Base-by-base conservation (phyloP, 1,284 basidiomycete species). In the Tausonia pullulans region DNA sequence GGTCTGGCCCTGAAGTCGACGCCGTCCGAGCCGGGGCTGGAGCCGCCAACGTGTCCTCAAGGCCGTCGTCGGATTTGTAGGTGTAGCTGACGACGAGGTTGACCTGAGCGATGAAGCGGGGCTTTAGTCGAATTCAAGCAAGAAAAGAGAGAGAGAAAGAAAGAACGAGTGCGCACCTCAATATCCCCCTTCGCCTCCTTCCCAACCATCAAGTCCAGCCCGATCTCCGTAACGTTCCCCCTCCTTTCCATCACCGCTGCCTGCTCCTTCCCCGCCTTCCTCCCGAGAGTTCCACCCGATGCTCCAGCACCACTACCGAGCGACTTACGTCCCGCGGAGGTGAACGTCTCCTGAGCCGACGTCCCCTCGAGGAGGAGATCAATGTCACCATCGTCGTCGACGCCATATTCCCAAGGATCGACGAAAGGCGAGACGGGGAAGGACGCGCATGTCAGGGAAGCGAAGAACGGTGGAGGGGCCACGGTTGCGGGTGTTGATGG, bases 191-290 rank as follows among this genome's bases (percentile, higher is more conserved):
- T 74, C 49, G 73, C 65, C 27, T 68, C 68, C 51, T 68, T 68
- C 10, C 69, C 70, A 6, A 67, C 67, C 53, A 79, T 78, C 51
- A 79, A 72, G 71, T 87, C 85, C 39, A 87, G 67, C 82, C 14
- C 81, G 81, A 60, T 82, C 83, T 69, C 84, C 82, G 43, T 57
- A 46, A 51, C 63, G 59, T 68, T 66, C 44, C 63, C 67, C 64
- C 53, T 67, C 66, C 58, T 68, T 43, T 60, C 69, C 48, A 67
- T 64, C 13, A 11, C 74, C 75, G 27, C 68, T 67, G 46, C 60
- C 71, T 74, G 58, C 70, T 69, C 27, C 27, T 49, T 10, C 69
- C 60, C 69, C 68, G 4, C 45, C 61, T 52, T 46, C 44, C 60
- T 4, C 13, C 8, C 45, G 16, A 27, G 27, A 27, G 27, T 27